A percentile compares a stretch with the other conserved stretches of the same genome.
These are phyloP conservation scores for Mucor saturninus DNA, from an alignment of 371 early-diverging fungal genomes.

Conservation along the genomic window DNA sequence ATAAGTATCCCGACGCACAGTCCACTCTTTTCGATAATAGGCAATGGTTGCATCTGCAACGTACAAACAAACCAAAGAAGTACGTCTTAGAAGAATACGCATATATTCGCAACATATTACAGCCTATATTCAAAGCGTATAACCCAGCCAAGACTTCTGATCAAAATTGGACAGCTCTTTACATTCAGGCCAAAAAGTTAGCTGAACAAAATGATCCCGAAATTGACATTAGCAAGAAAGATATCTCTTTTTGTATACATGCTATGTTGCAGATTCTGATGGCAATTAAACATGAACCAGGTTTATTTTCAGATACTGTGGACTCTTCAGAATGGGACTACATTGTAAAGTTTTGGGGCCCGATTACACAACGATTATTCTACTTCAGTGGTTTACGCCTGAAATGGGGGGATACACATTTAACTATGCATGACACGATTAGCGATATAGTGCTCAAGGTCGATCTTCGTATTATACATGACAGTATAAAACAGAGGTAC, in stretches of 20 bases:
- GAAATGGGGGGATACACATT: too few species aligned
- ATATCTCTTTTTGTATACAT: slow-evolving; percentile 10
- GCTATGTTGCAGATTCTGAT: slow-evolving; percentile 9
- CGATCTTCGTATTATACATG: slow-evolving; percentile 18
- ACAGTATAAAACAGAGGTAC: slow-evolving; percentile 17
- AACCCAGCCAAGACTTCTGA: slow-evolving; percentile 15
- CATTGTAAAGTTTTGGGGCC: too few species aligned
- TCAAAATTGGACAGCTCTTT: slow-evolving; percentile 11
- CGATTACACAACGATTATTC: too few species aligned
- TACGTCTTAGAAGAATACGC: slow-evolving; percentile 8
- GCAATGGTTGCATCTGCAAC: slow-evolving; percentile 12
- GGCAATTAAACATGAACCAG: too few species aligned
- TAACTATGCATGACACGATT: too few species aligned
- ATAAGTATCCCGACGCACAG: slow-evolving; percentile 10
- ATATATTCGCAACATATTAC: slow-evolving; percentile 12
- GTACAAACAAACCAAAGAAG: slow-evolving; percentile 13
- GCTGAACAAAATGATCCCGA: slow-evolving; percentile 7
- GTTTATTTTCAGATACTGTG: too few species aligned
- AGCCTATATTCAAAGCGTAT: slow-evolving; percentile 9
- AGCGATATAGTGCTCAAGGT: too few species aligned
- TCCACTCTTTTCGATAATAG: slow-evolving; percentile 15
- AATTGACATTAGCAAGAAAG: slow-evolving; percentile 5
- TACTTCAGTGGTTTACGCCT: too few species aligned
- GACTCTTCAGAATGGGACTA: too few species aligned
- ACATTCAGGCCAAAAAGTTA: slow-evolving; percentile 8